These are phyloP conservation scores for Syzygium grande DNA, from an alignment of 345 rosid species.

Conservation along the genomic window DNA sequence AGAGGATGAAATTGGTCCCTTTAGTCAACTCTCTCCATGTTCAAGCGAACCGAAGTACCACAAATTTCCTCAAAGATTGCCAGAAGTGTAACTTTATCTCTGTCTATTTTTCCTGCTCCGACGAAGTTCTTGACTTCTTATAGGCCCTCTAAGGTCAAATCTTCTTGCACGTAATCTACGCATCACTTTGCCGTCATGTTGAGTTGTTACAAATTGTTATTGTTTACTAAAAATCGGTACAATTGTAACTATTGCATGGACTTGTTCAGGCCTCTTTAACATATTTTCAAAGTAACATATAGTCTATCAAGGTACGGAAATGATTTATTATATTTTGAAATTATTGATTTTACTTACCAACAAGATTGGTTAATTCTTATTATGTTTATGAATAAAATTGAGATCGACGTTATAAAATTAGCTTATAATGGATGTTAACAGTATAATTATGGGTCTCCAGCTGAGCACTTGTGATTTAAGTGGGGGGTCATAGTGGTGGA, in stretches of 20 bases:
- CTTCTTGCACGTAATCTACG: not conserved
- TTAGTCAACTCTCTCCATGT: not conserved
- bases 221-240: not conserved
- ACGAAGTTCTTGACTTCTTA: not conserved
- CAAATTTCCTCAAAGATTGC: not conserved
- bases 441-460: not conserved
- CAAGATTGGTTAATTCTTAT: not conserved
- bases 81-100: not conserved
- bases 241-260: not conserved
- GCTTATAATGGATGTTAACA: not conserved
- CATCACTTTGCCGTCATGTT: not conserved
- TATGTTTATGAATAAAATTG: not conserved
- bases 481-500: too few relatives aligned
- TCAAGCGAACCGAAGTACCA: not conserved
- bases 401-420: not conserved
- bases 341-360: not conserved
- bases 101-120: not conserved
- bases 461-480: too few relatives aligned
- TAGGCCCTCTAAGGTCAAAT: not conserved
- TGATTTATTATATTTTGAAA: too few relatives aligned
- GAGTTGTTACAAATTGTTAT: not conserved
- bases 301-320: not conserved
- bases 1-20: not conserved
- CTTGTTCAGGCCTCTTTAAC: not conserved
- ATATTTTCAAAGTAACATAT: too few relatives aligned